phyloP scores from a whole-genome alignment of 2,329 filamentous ascomycete species.

The Penicillium hordei region DNA sequence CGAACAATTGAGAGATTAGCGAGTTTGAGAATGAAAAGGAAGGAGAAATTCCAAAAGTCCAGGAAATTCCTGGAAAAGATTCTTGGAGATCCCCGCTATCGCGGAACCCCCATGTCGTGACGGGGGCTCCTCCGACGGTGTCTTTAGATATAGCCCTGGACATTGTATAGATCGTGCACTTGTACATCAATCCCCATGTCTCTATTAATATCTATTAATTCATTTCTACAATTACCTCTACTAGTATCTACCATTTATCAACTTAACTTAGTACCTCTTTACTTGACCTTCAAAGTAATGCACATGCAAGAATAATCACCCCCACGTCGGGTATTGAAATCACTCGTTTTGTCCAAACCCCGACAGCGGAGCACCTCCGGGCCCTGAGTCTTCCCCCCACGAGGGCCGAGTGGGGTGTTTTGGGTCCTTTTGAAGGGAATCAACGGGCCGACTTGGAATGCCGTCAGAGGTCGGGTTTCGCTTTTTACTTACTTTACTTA shows the following conservation, averaged over 20 bases:
- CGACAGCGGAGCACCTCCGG: slow-evolving; percentile 28
- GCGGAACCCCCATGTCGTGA: slow-evolving; percentile 1
- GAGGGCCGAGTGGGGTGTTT: slow-evolving; percentile 3
- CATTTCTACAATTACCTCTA: background rate
- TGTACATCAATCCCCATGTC: background rate
- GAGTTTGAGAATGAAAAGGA: background rate
- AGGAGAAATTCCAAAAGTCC: background rate
- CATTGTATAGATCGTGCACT: background rate
- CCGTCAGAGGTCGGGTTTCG: slow-evolving; percentile 6
- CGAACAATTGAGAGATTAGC: background rate
- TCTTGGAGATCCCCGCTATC: slow-evolving; percentile 7
- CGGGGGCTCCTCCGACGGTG: slow-evolving; percentile 1
- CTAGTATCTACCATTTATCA: background rate
- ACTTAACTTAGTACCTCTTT: background rate
- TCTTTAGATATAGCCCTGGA: background rate
- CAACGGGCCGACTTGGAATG: slow-evolving; percentile 3
- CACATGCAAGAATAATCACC: background rate
- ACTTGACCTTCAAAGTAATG: too few relatives aligned
- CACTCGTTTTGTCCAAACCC: slow-evolving; percentile 7
- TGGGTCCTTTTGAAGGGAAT: slow-evolving; percentile 8
- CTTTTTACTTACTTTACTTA: background rate
- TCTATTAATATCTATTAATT: background rate
- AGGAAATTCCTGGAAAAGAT: background rate
- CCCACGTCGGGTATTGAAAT: slow-evolving; percentile 22
- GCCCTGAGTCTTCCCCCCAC: slow-evolving; percentile 13